phyloP scores from a whole-genome alignment of 441 rosid genomes.

The Erysimum pusillum region DNA sequence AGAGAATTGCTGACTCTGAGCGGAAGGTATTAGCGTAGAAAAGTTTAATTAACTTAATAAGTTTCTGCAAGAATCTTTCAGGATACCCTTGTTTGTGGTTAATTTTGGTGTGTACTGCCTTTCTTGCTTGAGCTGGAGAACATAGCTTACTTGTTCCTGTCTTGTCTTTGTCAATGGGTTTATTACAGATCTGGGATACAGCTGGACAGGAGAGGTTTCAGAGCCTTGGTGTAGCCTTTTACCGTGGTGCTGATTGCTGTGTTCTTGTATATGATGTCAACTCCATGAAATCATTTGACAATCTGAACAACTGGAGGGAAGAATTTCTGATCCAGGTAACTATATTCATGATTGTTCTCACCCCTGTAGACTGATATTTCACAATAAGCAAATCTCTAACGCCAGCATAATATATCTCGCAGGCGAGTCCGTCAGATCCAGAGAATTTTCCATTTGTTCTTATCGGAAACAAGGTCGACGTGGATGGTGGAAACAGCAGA shows the following conservation, averaged over 20 bases:
- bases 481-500: slow-evolving; percentile 81
- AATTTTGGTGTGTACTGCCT: background rate
- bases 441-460: slow-evolving; percentile 84
- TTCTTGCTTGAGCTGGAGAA: background rate
- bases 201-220: slow-evolving; percentile 92
- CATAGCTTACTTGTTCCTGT: slow-evolving; percentile 18
- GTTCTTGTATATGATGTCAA: slow-evolving; percentile 86
- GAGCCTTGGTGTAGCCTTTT: slow-evolving; percentile 84
- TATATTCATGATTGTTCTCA: slow-evolving; percentile 7
- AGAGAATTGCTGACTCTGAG: background rate
- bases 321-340: slow-evolving; percentile 84
- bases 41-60: background rate
- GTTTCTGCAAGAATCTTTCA: slow-evolving; percentile 8
- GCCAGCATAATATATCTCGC: slow-evolving; percentile 36
- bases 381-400: background rate
- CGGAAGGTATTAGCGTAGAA: background rate
- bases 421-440: slow-evolving; percentile 88
- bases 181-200: slow-evolving; percentile 80
- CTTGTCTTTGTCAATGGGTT: slow-evolving; percentile 24
- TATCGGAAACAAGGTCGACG: slow-evolving; percentile 74
- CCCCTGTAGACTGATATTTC: background rate
- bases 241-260: slow-evolving; percentile 86
- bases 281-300: slow-evolving; percentile 77
- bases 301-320: slow-evolving; percentile 84
- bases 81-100: background rate